Evolutionary conservation across 768 basidiomycete species (phyloP).

Genomic region (Hygrophorus pudorinus): DNA sequence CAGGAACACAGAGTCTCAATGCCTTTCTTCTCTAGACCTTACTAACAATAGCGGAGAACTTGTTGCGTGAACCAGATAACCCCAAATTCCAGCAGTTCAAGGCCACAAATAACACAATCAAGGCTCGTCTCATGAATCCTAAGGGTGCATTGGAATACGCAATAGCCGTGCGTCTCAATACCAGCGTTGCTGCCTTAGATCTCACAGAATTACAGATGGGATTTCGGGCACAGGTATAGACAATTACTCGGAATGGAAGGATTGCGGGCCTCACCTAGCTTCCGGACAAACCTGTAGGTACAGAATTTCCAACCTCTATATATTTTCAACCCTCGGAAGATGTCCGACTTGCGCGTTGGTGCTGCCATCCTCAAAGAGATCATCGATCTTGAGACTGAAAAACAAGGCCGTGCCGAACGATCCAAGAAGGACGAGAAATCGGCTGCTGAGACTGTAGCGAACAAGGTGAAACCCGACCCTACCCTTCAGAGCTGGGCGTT

Average conservation of each 20-base stretch:
- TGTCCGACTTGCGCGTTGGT: constrained; percentile 52
- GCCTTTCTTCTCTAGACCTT: constrained; percentile 39
- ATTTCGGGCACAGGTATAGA: constrained; percentile 54
- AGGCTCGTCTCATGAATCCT: constrained; percentile 56
- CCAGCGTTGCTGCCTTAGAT: constrained; percentile 1
- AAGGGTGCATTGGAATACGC: constrained; percentile 77
- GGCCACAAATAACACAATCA: constrained; percentile 59
- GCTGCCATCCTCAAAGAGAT: constrained; percentile 56
- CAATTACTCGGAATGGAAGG: background rate
- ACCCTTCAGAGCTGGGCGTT: background rate
- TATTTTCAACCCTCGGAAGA: constrained; percentile 40
- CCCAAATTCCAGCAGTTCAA: constrained; percentile 69
- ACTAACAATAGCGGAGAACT: constrained; percentile 59
- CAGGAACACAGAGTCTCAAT: constrained; percentile 10
- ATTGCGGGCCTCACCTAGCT: constrained; percentile 4
- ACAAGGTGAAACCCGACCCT: constrained; percentile 33
- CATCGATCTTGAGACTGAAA: constrained; percentile 40
- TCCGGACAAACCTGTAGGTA: constrained; percentile 32
- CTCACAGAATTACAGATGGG: constrained; percentile 42
- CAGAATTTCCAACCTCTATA: constrained; percentile 68
- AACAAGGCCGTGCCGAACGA: constrained; percentile 36
- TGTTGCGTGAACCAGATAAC: constrained; percentile 64
- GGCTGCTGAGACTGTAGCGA: constrained; percentile 38
- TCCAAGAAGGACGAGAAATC: constrained; percentile 52
- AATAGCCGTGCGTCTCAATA: constrained; percentile 39